Conservation (phyloP, 495 filamentous ascomycete genomes). For the Daldinia childiae region DNA sequence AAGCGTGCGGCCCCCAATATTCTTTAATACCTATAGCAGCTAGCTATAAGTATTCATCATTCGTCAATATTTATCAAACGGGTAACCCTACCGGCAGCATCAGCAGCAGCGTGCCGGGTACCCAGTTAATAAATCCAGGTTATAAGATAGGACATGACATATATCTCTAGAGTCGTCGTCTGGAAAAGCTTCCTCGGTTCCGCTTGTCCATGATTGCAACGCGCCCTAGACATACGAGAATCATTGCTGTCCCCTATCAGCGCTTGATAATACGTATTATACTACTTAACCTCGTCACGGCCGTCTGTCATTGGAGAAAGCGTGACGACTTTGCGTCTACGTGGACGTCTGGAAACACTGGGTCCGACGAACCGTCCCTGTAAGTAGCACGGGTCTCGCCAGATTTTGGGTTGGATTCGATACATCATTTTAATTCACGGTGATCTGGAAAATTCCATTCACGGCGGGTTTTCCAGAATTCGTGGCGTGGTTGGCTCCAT, state of each 20-base stretch:
- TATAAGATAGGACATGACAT: background rate
- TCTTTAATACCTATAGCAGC: conserved; percentile 1
- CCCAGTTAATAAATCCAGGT: background rate
- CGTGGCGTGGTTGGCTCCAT: conserved; percentile 35
- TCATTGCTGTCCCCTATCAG: conserved; percentile 31
- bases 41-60: background rate
- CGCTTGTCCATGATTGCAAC: conserved; percentile 30
- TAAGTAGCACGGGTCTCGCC: conserved; percentile 21
- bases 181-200: conserved; percentile 26
- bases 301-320: conserved; percentile 18
- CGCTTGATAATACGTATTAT: conserved; percentile 16
- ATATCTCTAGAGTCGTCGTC: conserved; percentile 14
- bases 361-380: conserved; percentile 31
- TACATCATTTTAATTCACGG: conserved; percentile 39
- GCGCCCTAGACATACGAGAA: conserved; percentile 21
- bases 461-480: conserved; percentile 26
- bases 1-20: conserved; percentile 27
- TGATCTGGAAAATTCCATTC: conserved; percentile 45
- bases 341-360: conserved; percentile 40
- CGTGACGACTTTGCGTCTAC: conserved; percentile 25
- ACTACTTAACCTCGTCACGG: conserved; percentile 14
- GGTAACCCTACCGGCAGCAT: background rate
- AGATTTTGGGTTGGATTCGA: conserved; percentile 42
- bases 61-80: background rate
- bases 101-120: background rate